Percentiles rank a stretch among this genome's conserved stretches.
Evolutionary conservation across 495 filamentous ascomycete species (phyloP).

Genomic region (Penicillium cosmopolitanum): DNA sequence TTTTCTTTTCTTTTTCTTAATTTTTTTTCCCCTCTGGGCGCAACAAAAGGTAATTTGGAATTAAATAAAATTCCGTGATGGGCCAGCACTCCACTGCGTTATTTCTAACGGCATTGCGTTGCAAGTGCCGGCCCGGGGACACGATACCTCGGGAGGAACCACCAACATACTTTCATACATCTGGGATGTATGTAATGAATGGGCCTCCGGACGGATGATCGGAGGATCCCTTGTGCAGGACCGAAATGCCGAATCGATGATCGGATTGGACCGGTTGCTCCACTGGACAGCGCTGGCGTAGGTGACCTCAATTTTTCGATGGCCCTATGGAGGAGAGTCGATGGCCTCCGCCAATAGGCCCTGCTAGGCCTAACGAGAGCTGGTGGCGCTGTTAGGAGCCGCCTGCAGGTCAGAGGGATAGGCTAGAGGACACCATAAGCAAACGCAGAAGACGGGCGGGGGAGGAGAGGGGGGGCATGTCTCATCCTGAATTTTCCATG

Average conservation of each 20-base stretch:
- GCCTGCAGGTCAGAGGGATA: slow-evolving; percentile 7
- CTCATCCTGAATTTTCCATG: slow-evolving; percentile 10
- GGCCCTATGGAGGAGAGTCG: slow-evolving; percentile 5
- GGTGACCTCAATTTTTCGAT: slow-evolving; percentile 20
- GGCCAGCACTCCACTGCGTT: slow-evolving; percentile 2
- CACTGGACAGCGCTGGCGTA: slow-evolving; percentile 1
- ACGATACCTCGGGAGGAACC: slow-evolving; percentile 10
- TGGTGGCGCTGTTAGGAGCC: slow-evolving; percentile 17
- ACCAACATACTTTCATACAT: not conserved
- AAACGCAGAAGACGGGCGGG: slow-evolving; percentile 2
- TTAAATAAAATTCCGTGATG: slow-evolving; percentile 1
- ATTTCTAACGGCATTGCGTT: slow-evolving; percentile 12
- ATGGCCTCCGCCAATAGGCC: not conserved
- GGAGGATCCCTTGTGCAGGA: slow-evolving; percentile 4
- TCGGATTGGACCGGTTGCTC: slow-evolving; percentile 19
- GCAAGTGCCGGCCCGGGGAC: slow-evolving; percentile 11
- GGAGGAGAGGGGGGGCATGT: not conserved
- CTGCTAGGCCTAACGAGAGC: not conserved
- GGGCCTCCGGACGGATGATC: slow-evolving; percentile 2
- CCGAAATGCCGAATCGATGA: slow-evolving; percentile 18
- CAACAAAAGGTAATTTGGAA: not conserved
- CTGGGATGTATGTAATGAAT: slow-evolving; percentile 3
- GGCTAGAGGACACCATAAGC: not conserved
- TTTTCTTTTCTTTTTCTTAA: not conserved
- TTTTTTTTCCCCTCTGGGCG: not conserved